These are phyloP conservation scores for Dothidotthia symphoricarpi DNA, from an alignment of 2,329 filamentous ascomycete species.

Conservation along the genomic window DNA sequence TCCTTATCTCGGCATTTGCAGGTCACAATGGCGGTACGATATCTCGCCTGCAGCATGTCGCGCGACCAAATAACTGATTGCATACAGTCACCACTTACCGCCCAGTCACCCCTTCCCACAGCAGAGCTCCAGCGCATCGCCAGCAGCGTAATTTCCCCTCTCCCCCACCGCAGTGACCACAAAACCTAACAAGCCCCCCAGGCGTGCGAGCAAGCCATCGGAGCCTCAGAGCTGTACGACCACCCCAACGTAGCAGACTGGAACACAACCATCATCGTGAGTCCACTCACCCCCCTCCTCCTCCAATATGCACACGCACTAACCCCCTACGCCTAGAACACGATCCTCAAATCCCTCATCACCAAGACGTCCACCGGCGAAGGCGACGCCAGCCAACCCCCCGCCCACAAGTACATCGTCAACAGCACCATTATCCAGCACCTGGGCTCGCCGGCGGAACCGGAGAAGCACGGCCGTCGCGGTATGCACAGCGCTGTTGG, in stretches of 20 bases:
- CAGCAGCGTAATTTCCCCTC: slow-evolving; percentile 30
- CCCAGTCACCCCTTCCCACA: slow-evolving; percentile 31
- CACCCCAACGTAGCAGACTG: slow-evolving; percentile 80
- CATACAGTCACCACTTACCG: slow-evolving; percentile 1
- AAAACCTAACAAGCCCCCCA: slow-evolving; percentile 44
- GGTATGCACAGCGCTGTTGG: slow-evolving; percentile 88
- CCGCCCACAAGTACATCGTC: slow-evolving; percentile 87
- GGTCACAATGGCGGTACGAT: slow-evolving; percentile 31
- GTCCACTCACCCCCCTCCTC: slow-evolving; percentile 32
- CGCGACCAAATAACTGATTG: neutral
- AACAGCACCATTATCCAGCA: slow-evolving; percentile 99
- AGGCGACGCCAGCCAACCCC: slow-evolving; percentile 44
- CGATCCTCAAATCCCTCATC: slow-evolving; percentile 74
- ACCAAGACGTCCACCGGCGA: slow-evolving; percentile 65
- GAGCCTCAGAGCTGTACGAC: slow-evolving; percentile 75
- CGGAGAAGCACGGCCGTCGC: slow-evolving; percentile 71
- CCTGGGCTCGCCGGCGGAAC: slow-evolving; percentile 49
- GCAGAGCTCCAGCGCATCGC: slow-evolving; percentile 34
- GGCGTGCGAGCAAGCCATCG: slow-evolving; percentile 81
- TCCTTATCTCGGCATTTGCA: too few species aligned
- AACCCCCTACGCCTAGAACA: slow-evolving; percentile 55
- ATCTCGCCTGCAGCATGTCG: neutral
- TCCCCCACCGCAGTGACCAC: too few species aligned
- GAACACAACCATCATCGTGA: slow-evolving; percentile 91
- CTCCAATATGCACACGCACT: neutral